Evolutionary conservation across 306 rosid genomes (phyloP), one percentile per base, ranked within the genome.

Genomic region (Vigna angularis): DNA sequence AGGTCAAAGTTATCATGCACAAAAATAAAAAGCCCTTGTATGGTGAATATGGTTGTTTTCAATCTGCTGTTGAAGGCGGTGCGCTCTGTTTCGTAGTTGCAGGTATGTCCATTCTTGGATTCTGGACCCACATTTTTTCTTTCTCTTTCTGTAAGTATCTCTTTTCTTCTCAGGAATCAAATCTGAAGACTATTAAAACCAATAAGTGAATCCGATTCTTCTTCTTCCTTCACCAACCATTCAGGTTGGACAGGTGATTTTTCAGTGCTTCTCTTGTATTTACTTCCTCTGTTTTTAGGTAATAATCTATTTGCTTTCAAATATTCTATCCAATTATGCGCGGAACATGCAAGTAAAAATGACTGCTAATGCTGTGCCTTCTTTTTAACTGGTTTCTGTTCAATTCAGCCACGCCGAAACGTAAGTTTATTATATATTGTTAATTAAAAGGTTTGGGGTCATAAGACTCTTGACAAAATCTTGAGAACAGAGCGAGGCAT

Each of bases 181-280:
- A 66, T 20, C 38, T 12, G 1, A 7, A 5, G 17, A 30, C 11
- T n/a, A 42, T 45, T 14, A 17, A 7, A 4, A 48, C 2, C 18
- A n/a, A 30, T n/a, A 9, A 16, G 10, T 10, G 62, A 50, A 70
- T 70, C 75, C 3, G 44, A 70, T 70, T 70, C 75, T 8, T 70
- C 62, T 50, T 70, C 11, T 30, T 49, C 45, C 13, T 48, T 32
- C 62, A 30, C n/a, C 61, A 8, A 49, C 59, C 74, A 69, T 16
- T 8, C 6, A 26, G 24, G 42, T 45, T 10, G 1, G 0, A 11
- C 22, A 67, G 56, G 40, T 24, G 16, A 0, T 68, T 20, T 26
- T n/a, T 48, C 10, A 28, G 48, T 51, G 18, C 13, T 51, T 5
- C 13, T 52, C 17, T 51, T 71, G 52, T 51, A 5, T 50, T 9